A percentile compares a stretch with the other conserved stretches of the same genome.
Evolutionary conservation across 164 flowering plant genomes (phyloP).

Genomic region (Magnolia officinalis): DNA sequence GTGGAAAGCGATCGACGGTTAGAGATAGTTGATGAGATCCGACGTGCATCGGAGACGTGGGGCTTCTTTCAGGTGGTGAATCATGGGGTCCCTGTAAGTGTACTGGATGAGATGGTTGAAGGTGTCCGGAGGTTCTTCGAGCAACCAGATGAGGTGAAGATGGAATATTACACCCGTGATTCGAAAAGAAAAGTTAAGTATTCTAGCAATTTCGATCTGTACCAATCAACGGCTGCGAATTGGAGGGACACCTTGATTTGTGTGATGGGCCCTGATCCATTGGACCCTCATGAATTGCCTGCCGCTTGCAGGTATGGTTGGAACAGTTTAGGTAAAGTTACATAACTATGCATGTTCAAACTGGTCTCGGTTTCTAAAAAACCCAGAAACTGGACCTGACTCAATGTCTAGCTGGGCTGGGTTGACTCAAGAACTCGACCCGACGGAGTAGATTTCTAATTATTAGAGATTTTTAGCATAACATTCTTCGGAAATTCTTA

Average conservation of each 20-base stretch:
- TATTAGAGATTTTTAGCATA: too few species aligned
- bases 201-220: constrained; percentile 34
- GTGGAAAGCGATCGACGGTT: not conserved
- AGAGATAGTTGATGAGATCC: constrained; percentile 19
- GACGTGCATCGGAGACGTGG: constrained; percentile 34
- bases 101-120: constrained; percentile 40
- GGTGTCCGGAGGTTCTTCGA: constrained; percentile 38
- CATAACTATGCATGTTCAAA: too few species aligned
- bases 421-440: too few species aligned
- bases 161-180: constrained; percentile 30
- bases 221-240: constrained; percentile 15
- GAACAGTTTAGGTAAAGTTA: too few species aligned
- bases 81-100: constrained; percentile 40
- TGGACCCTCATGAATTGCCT: constrained; percentile 32
- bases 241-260: constrained; percentile 41
- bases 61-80: constrained; percentile 57
- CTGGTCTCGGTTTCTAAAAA: too few species aligned
- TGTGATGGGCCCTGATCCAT: constrained; percentile 18
- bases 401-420: too few species aligned
- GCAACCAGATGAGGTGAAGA: constrained; percentile 36
- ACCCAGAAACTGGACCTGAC: too few species aligned
- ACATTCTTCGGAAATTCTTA: too few species aligned
- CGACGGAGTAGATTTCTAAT: too few species aligned
- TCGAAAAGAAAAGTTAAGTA: constrained; percentile 12
- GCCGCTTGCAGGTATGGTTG: constrained; percentile 11